A percentile compares a stretch with the other conserved stretches of the same genome.
These are phyloP conservation scores for Fusarium metavorans DNA, from an alignment of 2,329 filamentous ascomycete species.

Conservation along the genomic window DNA sequence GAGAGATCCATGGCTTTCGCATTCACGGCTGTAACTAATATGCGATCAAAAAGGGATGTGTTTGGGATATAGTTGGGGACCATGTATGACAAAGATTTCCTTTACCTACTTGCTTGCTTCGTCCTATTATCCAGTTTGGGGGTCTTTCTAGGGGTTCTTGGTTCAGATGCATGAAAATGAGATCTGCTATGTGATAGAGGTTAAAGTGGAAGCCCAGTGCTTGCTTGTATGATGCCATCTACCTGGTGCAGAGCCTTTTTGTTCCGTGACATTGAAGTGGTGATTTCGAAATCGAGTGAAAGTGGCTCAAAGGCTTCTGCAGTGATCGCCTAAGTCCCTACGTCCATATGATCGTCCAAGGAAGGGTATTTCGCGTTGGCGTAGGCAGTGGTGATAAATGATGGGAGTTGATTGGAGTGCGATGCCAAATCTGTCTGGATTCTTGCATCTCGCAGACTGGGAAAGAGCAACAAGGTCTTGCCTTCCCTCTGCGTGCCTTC, in stretches of 20 bases:
- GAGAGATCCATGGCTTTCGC: constrained; percentile 46
- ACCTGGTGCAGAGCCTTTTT: not conserved
- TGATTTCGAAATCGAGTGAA: not conserved
- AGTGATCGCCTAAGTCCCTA: not conserved
- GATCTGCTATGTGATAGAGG: constrained; percentile 39
- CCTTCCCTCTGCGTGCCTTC: not conserved
- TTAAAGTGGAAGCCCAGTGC: constrained; percentile 30
- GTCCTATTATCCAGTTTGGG: constrained; percentile 23
- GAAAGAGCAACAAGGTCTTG: not conserved
- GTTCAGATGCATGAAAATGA: constrained; percentile 33
- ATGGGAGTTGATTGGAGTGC: not conserved
- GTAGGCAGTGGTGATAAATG: not conserved
- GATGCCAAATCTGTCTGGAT: not conserved
- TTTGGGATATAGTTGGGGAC: constrained; percentile 49
- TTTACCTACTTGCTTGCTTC: constrained; percentile 42
- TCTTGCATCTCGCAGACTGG: not conserved
- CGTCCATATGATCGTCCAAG: not conserved
- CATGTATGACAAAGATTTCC: constrained; percentile 51
- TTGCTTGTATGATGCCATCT: constrained; percentile 21
- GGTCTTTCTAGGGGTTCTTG: constrained; percentile 34
- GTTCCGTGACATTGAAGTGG: not conserved
- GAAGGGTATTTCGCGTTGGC: not conserved
- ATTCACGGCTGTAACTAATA: constrained; percentile 54
- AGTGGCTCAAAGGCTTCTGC: not conserved
- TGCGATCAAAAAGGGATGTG: constrained; percentile 49